Evolutionary conservation across 345 rosid species (phyloP), one percentile per base, ranked within the genome.

Genomic region (Alliaria petiolata): DNA sequence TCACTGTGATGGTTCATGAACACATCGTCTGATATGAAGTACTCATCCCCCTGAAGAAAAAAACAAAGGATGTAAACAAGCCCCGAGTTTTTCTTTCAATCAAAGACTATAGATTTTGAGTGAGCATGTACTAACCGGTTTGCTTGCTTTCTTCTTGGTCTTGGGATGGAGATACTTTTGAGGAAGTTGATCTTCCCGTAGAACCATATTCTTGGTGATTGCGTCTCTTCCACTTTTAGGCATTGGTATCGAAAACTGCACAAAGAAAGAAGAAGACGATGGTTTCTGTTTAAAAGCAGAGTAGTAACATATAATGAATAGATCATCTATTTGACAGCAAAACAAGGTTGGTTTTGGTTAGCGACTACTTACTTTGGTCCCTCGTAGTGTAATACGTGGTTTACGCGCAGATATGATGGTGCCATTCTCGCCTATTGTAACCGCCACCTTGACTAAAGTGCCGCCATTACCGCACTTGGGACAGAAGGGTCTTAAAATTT

Each of bases 381-480:
- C 99, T 62, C 92, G 88, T 61, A 95, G 79, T 0, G 78, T 70
- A 46, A 88, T 80, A 7, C 92, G 87, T 3, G 92, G 96, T 44
- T 86, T 84, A 63, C 78, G 89, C 8, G 87, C 86, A 36, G 88
- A 84, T 76, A 91, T 46, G 26, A 82, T 70, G 30, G 85, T 76
- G 42, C 98, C 97, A 80, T 91, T 89, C 78, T 86, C 93, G 57
- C 86, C 86, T 65, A 91, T 89, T 7, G 93, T 91, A 26, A 89
- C 90, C 4, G 92, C 96, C 42, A 89, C 98, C 70, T 82, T 95
- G 2, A 89, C 84, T 72, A 91, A 70, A 44, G 99, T 95, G 56
- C 98, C 98, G 33, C 98, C 98, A 74, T 91, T 95, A 59, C 99
- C 99, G 64, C 98, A 91, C 70, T 89, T 91, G 0, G 97, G 98